Evolutionary conservation across 495 filamentous ascomycete genomes (phyloP).

Genomic region (Neurospora sp.): DNA sequence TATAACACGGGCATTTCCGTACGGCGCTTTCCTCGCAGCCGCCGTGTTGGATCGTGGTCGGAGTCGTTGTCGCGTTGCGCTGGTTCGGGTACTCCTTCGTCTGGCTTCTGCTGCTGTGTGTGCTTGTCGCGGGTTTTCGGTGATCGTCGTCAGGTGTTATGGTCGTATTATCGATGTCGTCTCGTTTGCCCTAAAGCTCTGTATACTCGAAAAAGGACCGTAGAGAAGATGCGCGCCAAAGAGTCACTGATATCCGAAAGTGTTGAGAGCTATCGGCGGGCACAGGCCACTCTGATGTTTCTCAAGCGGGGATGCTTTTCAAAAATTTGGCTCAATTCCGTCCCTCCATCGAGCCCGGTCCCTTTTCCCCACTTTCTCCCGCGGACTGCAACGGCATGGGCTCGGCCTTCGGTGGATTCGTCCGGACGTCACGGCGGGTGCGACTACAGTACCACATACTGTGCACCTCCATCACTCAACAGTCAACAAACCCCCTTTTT

Average conservation of each 20-base stretch:
- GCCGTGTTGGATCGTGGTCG: neutral
- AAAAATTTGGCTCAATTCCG: neutral
- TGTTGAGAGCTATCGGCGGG: neutral
- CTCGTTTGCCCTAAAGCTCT: neutral
- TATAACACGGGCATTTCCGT: conserved; percentile 23
- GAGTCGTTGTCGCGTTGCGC: neutral
- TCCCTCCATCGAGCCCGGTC: neutral
- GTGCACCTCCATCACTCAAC: neutral
- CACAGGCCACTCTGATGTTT: neutral
- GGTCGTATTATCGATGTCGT: neutral
- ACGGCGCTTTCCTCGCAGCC: neutral
- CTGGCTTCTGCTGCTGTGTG: neutral
- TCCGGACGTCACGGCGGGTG: neutral
- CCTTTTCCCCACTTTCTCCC: neutral
- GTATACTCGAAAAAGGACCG: neutral
- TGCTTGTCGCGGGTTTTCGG: neutral
- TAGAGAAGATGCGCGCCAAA: neutral
- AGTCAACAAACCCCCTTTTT: neutral
- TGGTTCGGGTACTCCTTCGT: neutral
- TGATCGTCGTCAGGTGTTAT: neutral
- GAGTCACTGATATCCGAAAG: neutral
- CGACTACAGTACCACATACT: neutral
- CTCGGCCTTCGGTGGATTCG: neutral
- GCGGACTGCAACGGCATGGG: neutral
- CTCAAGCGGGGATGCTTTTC: neutral